Evolutionary conservation across 345 rosid species (phyloP), one percentile per base, ranked within the genome.

Genomic region (Populus davidiana): DNA sequence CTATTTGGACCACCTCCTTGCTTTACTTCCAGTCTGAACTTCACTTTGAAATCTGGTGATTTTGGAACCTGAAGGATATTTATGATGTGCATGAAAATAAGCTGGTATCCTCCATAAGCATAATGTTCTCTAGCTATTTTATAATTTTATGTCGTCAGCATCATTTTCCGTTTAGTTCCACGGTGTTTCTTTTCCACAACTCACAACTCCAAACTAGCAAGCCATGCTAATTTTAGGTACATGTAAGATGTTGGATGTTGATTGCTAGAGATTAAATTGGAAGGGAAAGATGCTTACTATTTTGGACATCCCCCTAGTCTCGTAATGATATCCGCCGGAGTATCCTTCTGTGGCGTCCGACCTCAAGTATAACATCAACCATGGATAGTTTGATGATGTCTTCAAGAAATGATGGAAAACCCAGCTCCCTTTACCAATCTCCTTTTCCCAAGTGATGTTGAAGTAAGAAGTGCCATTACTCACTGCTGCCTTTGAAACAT

Each of bases 301-400:
- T 80, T 88, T 87, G 71, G 91, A 92, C 93, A 93, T 93, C 76
- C 98, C 98, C 78, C 98, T 88, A 49, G 93, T 90, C 70, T 79
- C 82, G 41, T 93, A 90, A 79, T 85, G 93, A 82, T 93, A 93
- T 0, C 94, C 92, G 8, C 94, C 97, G 23, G 97, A 93, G 83
- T 76, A 84, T 18, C 97, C 93, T 74, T 70, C 75, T 25, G 97
- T 86, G 38, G 98, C 97, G 84, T 93, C 98, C 41, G 98, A 96
- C 78, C 98, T 85, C 25, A 93, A 90, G 81, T 93, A 93, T 21
- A 93, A 88, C 98, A 93, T 93, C 83, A 91, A 65, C 98, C 98
- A 93, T 83, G 94, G 93, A 82, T 93, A 91, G 75, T 88, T 90
- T 17, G 69, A 70, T 67, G 97, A 87, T 50, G 97, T 91, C 83